Evolutionary conservation across 2,329 filamentous ascomycete species (phyloP), one percentile per base, ranked within the genome.

Genomic region (Lizonia empirigonia): DNA sequence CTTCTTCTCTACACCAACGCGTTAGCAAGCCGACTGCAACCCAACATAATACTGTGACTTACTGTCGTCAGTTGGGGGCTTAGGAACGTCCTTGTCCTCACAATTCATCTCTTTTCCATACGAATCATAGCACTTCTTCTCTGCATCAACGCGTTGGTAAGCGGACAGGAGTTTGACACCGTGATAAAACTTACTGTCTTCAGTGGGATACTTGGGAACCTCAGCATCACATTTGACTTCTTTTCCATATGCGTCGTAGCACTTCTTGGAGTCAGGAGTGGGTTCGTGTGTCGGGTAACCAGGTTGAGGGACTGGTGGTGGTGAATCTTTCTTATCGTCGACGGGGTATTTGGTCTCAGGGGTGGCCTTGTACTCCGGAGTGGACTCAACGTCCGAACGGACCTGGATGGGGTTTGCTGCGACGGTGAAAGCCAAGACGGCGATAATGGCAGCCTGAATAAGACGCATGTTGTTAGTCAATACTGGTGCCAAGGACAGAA

Each of bases 361-460:
- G 40, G 36, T 29, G 13, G 26, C 34, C 15, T 55, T 45, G 45
- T 55, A 50, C 18, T 52, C 55, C 15, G 49, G 18, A 20, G 27
- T 33, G 12, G 37, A 18, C 37, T 48, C 30, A 7, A 48, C 45
- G 8, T 41, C 45, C n/a, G 41, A 27, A 39, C 53, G 53, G n/a
- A 38, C 46, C 24, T 44, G 45, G n/a, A 58, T 46, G 13, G 56
- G 56, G 19, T 38, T 58, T 22, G 56, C 53, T 30, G 53, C 50
- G 5, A 46, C 53, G 35, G 53, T 58, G 42, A 49, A 52, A 30
- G 53, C 53, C 27, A 58, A 29, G 6, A 58, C 53, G 42, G 56
- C 56, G 27, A 58, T 49, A 35, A 56, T 16, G 34, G 49, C 49
- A 16, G 56, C 53, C 38, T 58, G 56, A 29, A 49, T 45, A 29